Evolutionary conservation across 192 early-diverging fungal species (phyloP), one percentile per base, ranked within the genome.

Genomic region (Phlyctochytrium arcticum): DNA sequence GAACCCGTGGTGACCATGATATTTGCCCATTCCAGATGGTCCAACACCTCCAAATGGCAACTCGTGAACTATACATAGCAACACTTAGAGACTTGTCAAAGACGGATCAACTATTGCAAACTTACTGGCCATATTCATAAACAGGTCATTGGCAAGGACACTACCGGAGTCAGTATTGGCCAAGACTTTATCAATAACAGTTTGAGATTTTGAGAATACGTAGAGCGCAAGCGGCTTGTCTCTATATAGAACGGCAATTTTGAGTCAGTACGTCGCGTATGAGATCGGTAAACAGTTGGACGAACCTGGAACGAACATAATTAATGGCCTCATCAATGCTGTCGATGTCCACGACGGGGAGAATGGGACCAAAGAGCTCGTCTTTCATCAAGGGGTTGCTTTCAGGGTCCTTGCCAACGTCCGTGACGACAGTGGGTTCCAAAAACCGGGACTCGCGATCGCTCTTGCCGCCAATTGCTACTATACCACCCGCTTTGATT

Each of bases 21-120:
- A 96, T 36, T 63, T 76, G 50, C 96, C 96, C 32, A 91, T 82
- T 1, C 96, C 96, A 6, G 92, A 94, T 0, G 73, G 65, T 0
- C 94, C 94, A 0, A 89, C 82, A 44, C 94, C 96, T 46, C 92
- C 93, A 71, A 95, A 96, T 39, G 94, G 94, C n/a, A 91, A 57
- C 23, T 65, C 61, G 32, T 71, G 36, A 23, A 71, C 58, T 23
- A 47, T 27, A 63, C 31, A n/a, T n/a, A n/a, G n/a, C n/a, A n/a
- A n/a, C n/a, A n/a, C n/a, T n/a, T n/a, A n/a, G n/a, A n/a, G n/a
- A n/a, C n/a, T n/a, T n/a, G n/a, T n/a, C n/a, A n/a, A n/a, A 44
- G 39, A 44, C 12, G 39, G 39, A n/a, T n/a, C 21, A 12, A 19
- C 15, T n/a, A 44, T 44, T 44, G 39, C 2, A 12, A 44, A 44